These are phyloP conservation scores for Abortiporus biennis DNA, from an alignment of 1,284 basidiomycete species.

Conservation along the genomic window DNA sequence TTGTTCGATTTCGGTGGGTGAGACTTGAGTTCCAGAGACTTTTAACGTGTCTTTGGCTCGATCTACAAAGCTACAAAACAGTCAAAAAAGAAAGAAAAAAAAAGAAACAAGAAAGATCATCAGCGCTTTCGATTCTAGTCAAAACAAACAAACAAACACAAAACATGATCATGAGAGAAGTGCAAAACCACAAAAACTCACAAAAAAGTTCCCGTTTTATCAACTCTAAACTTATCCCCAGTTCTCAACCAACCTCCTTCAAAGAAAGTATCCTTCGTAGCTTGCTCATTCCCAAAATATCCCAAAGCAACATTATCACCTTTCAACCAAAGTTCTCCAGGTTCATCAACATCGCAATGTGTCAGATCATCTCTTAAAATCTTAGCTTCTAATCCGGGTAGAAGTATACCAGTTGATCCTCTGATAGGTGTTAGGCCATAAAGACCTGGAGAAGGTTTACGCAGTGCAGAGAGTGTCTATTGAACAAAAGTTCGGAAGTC, in stretches of 20 bases:
- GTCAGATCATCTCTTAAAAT: conserved; percentile 55
- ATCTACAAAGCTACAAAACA: conserved; percentile 45
- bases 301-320: conserved; percentile 52
- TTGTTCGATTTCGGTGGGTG: conserved; percentile 68
- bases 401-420: conserved; percentile 50
- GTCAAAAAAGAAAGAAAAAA: too few relatives aligned
- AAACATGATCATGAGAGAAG: not conserved
- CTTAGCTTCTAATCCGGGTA: conserved; percentile 58
- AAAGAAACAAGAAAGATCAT: not conserved
- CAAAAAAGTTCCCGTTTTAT: conserved; percentile 58
- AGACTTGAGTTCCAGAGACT: conserved; percentile 68
- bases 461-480: conserved; percentile 54
- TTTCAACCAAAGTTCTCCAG: conserved; percentile 59
- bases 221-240: conserved; percentile 61
- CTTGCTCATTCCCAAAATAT: conserved; percentile 65
- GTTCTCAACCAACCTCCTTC: conserved; percentile 68
- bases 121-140: too few relatives aligned
- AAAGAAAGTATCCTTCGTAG: conserved; percentile 59
- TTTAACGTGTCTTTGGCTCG: conserved; percentile 69
- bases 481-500: too few relatives aligned
- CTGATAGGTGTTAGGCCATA: conserved; percentile 34
- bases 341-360: conserved; percentile 48
- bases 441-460: conserved; percentile 41
- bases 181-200: conserved; percentile 28
- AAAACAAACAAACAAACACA: too few relatives aligned